These are phyloP conservation scores for Panaeolus cyanescens DNA, from an alignment of 768 basidiomycete species.

Conservation along the genomic window DNA sequence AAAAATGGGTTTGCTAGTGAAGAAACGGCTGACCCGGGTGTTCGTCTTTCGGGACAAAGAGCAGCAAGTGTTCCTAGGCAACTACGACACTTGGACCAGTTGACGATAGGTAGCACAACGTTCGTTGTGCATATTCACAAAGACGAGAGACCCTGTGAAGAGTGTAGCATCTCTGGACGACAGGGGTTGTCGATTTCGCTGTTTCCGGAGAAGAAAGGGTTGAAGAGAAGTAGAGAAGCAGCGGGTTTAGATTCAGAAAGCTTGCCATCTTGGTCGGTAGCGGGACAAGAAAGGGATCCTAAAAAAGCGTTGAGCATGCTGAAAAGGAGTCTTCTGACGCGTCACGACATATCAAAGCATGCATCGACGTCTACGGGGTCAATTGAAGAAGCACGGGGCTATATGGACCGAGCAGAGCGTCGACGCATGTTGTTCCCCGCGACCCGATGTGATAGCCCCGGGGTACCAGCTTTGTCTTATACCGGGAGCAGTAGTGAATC, in stretches of 20 bases:
- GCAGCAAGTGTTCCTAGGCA: constrained; percentile 68
- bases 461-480: constrained; percentile 33
- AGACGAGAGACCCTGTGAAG: constrained; percentile 58
- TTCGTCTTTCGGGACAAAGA: constrained; percentile 64
- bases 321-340: constrained; percentile 62
- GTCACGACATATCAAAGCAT: constrained; percentile 33
- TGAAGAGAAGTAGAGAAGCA: constrained; percentile 29
- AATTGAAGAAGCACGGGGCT: constrained; percentile 27
- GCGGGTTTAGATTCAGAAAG: constrained; percentile 27
- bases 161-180: constrained; percentile 52
- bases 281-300: constrained; percentile 41
- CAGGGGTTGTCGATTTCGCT: constrained; percentile 57
- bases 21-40: constrained; percentile 30
- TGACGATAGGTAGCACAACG: constrained; percentile 71
- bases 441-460: constrained; percentile 55
- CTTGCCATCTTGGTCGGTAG: constrained; percentile 11
- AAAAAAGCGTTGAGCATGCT: constrained; percentile 69
- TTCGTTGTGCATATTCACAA: constrained; percentile 73
- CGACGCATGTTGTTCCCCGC: constrained; percentile 61
- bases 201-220: constrained; percentile 35
- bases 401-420: constrained; percentile 73
- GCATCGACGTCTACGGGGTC: constrained; percentile 10
- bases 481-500: not conserved
- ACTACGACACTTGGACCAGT: constrained; percentile 62
- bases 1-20: constrained; percentile 27